Conservation (phyloP, 305 asterid genomes). For the Plantago lanceolata region DNA sequence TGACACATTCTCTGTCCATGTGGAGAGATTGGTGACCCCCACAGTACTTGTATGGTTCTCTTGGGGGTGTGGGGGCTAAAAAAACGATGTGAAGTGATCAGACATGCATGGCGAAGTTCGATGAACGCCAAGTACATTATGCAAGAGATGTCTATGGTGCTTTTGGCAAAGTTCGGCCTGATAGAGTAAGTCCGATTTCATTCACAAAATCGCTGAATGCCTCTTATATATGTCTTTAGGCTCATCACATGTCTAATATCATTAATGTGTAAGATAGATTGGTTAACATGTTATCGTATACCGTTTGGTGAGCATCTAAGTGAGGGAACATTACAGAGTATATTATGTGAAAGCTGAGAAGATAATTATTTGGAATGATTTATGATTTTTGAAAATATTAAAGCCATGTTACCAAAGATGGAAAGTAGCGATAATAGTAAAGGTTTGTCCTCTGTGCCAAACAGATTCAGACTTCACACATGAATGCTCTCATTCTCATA, state of each 20-base stretch:
- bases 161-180: too few relatives aligned
- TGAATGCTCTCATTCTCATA: not conserved
- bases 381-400: too few relatives aligned
- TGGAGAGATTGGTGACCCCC: too few relatives aligned
- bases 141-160: too few relatives aligned
- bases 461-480: not conserved
- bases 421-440: not conserved
- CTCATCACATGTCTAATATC: not conserved
- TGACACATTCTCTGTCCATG: too few relatives aligned
- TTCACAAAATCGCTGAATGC: too few relatives aligned
- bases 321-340: not conserved
- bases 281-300: not conserved
- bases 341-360: not conserved
- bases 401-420: too few relatives aligned
- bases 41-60: too few relatives aligned
- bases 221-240: not conserved
- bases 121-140: too few relatives aligned
- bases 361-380: not conserved
- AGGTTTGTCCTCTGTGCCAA: not conserved
- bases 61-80: too few relatives aligned
- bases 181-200: too few relatives aligned
- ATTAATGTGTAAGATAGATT: not conserved
- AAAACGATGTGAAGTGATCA: not conserved
- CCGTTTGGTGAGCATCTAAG: not conserved
- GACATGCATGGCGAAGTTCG: not conserved